A percentile compares a stretch with the other conserved stretches of the same genome.
phyloP scores from a whole-genome alignment of 306 rosid genomes.

The Coriaria nepalensis region DNA sequence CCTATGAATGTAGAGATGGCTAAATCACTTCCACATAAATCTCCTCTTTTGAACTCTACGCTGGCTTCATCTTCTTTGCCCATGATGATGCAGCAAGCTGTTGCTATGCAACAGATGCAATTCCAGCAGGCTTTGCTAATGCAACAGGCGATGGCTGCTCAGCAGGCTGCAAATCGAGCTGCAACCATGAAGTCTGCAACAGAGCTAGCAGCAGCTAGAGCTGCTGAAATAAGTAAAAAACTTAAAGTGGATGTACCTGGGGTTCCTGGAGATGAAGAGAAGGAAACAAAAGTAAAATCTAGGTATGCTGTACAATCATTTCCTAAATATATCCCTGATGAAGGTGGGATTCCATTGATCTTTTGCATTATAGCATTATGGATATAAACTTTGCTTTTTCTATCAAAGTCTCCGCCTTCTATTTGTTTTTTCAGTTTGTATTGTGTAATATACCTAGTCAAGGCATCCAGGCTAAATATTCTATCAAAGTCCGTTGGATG shows the following conservation, averaged over 20 bases:
- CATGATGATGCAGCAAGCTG: slow-evolving; percentile 99
- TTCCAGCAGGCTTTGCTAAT: slow-evolving; percentile 93
- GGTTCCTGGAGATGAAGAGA: slow-evolving; percentile 30
- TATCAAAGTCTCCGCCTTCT: too few relatives aligned
- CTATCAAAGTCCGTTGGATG: too few relatives aligned
- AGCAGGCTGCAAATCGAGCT: slow-evolving; percentile 90
- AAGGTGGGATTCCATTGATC: too few relatives aligned
- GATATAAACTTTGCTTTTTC: too few relatives aligned
- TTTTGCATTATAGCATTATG: too few relatives aligned
- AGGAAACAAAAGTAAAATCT: slow-evolving; percentile 50
- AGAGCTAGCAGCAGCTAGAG: slow-evolving; percentile 95
- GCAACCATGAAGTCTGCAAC: slow-evolving; percentile 97
- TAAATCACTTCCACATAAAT: slow-evolving; percentile 76
- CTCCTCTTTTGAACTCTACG: slow-evolving; percentile 36
- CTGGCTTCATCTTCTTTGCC: slow-evolving; percentile 78
- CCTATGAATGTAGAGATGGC: slow-evolving; percentile 99
- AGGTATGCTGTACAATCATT: slow-evolving; percentile 32
- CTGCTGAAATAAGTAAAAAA: slow-evolving; percentile 92
- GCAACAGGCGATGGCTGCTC: slow-evolving; percentile 94
- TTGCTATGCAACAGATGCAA: slow-evolving; percentile 99
- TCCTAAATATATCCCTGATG: too few relatives aligned
- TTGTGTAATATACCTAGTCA: too few relatives aligned
- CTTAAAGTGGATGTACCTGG: slow-evolving; percentile 62
- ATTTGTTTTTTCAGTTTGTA: too few relatives aligned
- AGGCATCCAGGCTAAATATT: too few relatives aligned